phyloP scores from a whole-genome alignment of 805 yeast species.

The Yamadazyma nakazawae region DNA sequence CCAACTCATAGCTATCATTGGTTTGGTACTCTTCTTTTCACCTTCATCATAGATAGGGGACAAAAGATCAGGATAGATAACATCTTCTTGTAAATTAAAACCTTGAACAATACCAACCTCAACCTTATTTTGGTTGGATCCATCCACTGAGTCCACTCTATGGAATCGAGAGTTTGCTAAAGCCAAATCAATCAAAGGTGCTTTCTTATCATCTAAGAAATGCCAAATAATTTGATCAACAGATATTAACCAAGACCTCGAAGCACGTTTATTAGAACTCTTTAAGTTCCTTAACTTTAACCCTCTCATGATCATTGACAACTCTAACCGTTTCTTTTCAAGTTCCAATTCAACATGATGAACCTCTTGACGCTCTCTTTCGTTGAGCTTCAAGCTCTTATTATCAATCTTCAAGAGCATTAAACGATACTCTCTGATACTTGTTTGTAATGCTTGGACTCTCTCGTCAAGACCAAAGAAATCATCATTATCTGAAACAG shows the following conservation, averaged over 20 bases:
- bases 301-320: slow-evolving; percentile 32
- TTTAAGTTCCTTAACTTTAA: slow-evolving; percentile 22
- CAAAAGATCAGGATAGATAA: slow-evolving; percentile 69
- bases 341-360: slow-evolving; percentile 29
- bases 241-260: slow-evolving; percentile 23
- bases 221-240: slow-evolving; percentile 73
- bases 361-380: slow-evolving; percentile 20
- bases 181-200: slow-evolving; percentile 68
- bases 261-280: slow-evolving; percentile 18
- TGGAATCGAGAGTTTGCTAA: slow-evolving; percentile 59
- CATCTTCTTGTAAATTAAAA: slow-evolving; percentile 54
- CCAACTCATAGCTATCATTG: slow-evolving; percentile 50
- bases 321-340: slow-evolving; percentile 31
- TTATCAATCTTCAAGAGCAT: slow-evolving; percentile 40
- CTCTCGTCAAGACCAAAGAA: slow-evolving; percentile 31
- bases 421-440: slow-evolving; percentile 27
- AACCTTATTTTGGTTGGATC: slow-evolving; percentile 61
- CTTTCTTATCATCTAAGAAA: slow-evolving; percentile 55
- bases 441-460: slow-evolving; percentile 28
- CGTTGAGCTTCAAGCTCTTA: slow-evolving; percentile 23
- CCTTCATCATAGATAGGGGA: slow-evolving; percentile 38
- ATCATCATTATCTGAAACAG: slow-evolving; percentile 35
- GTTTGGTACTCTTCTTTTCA: slow-evolving; percentile 12
- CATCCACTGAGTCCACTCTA: slow-evolving; percentile 60
- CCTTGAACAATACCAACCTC: slow-evolving; percentile 64